These are phyloP conservation scores for Ormosia emarginata DNA, from an alignment of 306 rosid species.

Conservation along the genomic window DNA sequence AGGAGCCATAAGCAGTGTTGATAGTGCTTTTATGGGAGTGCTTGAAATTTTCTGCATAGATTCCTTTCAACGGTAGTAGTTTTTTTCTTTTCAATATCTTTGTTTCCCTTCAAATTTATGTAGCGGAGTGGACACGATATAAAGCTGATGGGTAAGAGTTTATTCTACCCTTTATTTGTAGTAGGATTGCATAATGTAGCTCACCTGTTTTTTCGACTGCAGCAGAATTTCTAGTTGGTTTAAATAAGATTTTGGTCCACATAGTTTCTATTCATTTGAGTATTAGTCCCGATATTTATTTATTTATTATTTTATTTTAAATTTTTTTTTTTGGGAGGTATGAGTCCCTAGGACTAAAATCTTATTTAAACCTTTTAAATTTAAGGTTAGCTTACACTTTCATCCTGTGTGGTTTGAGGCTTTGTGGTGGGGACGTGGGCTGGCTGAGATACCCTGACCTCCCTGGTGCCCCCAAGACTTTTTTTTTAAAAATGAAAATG, in stretches of 20 bases:
- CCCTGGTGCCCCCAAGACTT: background rate
- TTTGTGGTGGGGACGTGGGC: background rate
- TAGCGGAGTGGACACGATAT: background rate
- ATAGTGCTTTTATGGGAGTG: conserved; percentile 2
- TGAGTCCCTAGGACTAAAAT: background rate
- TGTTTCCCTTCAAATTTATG: conserved; percentile 9
- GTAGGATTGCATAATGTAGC: conserved; percentile 5
- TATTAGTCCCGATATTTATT: background rate
- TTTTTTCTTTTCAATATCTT: background rate
- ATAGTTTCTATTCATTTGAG: background rate
- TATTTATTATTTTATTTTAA: too few relatives aligned
- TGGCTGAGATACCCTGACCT: background rate
- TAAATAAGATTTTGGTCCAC: background rate
- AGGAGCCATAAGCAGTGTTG: conserved; percentile 13
- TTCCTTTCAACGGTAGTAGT: conserved; percentile 13
- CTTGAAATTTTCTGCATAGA: conserved; percentile 10
- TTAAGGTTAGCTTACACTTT: too few relatives aligned
- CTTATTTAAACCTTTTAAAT: too few relatives aligned
- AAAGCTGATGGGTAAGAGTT: background rate
- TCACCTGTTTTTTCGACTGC: background rate
- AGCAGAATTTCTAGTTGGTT: background rate
- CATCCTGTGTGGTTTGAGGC: background rate
- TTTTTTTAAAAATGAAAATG: background rate
- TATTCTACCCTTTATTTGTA: conserved; percentile 17
- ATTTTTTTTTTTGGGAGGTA: too few relatives aligned